Evolutionary conservation across 139 green algal species (phyloP), one percentile per base, ranked within the genome.

Genomic region (Limnomonas spitsbergensis): DNA sequence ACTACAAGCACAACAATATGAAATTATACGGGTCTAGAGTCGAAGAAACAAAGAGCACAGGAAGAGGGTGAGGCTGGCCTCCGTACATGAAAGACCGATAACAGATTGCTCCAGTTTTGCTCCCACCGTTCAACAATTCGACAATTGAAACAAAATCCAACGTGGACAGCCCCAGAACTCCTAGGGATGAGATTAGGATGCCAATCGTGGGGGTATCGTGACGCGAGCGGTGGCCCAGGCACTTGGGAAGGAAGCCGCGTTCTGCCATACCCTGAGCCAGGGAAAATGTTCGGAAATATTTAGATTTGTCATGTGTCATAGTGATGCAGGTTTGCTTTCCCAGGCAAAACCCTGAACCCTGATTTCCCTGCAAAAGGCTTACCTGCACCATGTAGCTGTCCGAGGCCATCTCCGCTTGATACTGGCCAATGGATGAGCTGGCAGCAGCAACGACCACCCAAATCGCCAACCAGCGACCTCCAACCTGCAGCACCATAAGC

Each of bases 381-480:
- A 61, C 32, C 47, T 88, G 79, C 6, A 93, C 70, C 85, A 97
- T 93, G 85, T 94, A 99, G 32, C 83, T 88, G 85, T 99, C 95
- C 9, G 79, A 93, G 70, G 86, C 91, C 95, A 99, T 98, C 84
- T 99, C 95, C 0, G 95, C 95, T 76, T 96, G 89, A 83, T 97
- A 99, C 83, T 97, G 93, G 0, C 95, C 95, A 53, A 98, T 86
- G 83, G 98, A 96, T 36, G 86, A 94, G 42, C 93, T 86, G 6
- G 91, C 94, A 0, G 95, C 94, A 0, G 96, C 92, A 6, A 91
- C 81, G 0, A 97, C 81, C 9, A 99, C 82, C 92, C 91, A 97
- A 80, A 83, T 91, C 0, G 80, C 87, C 38, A 99, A 88, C 94
- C 90, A 97, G 14, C 73, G 71, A 53, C 95, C 95, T 2, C 92